Base-by-base conservation (phyloP, 1,284 basidiomycete genomes). In the Cutaneotrichosporon dermatis region DNA sequence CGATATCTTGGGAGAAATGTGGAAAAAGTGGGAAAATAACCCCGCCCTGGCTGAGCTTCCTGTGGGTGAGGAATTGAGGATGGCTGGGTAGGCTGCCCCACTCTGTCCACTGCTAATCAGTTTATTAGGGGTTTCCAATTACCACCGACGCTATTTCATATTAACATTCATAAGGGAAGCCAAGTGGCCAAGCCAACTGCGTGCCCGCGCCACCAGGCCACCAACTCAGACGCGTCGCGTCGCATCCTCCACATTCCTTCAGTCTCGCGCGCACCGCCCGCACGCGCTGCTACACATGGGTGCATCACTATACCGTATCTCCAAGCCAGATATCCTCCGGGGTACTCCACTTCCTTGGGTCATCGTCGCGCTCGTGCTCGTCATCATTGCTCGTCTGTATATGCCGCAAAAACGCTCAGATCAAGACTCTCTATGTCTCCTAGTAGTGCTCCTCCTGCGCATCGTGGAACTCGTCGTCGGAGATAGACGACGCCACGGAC, bases 1-100 rank as follows among this genome's bases (percentile, higher is more conserved):
- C 33, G 42, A 54, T 33, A 55, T 40, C 39, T 55, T 13, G 39
- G 55, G 55, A 56, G 33, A 56, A 56, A 50, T 16, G 16, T 5
- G 10, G 40, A 43, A 51, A 45, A 46, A 46, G 37, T 42, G 11
- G 33, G 16, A 54, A 54, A 53, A 54, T 42, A 13, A 36, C 7
- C 15, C 8, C 39, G 9, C 13, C 39, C 25, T 52, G 51, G 39
- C 12, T 7, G 6, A 5, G n/a, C 44, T 25, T 40, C 39, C 39
- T 8, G 9, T 40, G 39, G 39, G 12, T 9, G 7, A 40, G 39
- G 39, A 40, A 40, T 9, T 8, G 12, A 40, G 39, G 25, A 25
- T 25, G 25, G 25, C 25, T 25, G 12, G 39, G 39, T 40, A 40
- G 12, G 9, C 39, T 40, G 39, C 39, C 39, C 39, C 39, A 40